Percentiles rank a stretch among this genome's conserved stretches.
These are phyloP conservation scores for Lachnellula arida DNA, from an alignment of 2,329 filamentous ascomycete genomes.

Conservation along the genomic window DNA sequence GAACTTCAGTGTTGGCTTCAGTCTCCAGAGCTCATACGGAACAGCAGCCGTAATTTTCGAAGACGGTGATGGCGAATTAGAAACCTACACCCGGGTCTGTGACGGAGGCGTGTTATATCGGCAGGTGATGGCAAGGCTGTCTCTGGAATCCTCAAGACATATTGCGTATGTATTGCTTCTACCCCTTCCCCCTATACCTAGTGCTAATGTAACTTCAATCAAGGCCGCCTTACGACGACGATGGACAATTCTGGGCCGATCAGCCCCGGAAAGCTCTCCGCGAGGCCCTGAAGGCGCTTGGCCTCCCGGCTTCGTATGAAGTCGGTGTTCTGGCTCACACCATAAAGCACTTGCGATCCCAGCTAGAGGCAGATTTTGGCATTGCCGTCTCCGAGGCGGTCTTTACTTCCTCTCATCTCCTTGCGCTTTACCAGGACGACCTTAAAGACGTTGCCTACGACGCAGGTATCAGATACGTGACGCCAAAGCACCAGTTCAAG, in stretches of 20 bases:
- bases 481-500: background rate
- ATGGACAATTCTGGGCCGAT: background rate
- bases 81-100: slow-evolving; percentile 2
- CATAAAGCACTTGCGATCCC: slow-evolving; percentile 2
- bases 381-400: slow-evolving; percentile 4
- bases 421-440: slow-evolving; percentile 9
- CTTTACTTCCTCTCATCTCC: slow-evolving; percentile 7
- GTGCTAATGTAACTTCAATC: background rate
- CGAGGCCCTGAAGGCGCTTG: background rate
- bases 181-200: too few relatives aligned
- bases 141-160: slow-evolving; percentile 6
- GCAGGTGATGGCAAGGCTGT: slow-evolving; percentile 6
- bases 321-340: slow-evolving; percentile 5
- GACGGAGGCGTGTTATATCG: background rate
- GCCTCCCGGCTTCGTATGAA: slow-evolving; percentile 8
- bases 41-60: slow-evolving; percentile 5
- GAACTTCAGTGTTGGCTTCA: slow-evolving; percentile 7
- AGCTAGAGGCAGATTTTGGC: slow-evolving; percentile 5
- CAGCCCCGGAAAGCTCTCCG: background rate
- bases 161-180: slow-evolving; percentile 1
- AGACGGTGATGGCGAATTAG: background rate
- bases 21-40: slow-evolving; percentile 7
- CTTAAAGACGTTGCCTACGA: slow-evolving; percentile 1
- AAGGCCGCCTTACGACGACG: slow-evolving; percentile 7
- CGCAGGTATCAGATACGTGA: slow-evolving; percentile 3